Base-by-base conservation (phyloP, 257 asterid genomes). In the Lantana camara region DNA sequence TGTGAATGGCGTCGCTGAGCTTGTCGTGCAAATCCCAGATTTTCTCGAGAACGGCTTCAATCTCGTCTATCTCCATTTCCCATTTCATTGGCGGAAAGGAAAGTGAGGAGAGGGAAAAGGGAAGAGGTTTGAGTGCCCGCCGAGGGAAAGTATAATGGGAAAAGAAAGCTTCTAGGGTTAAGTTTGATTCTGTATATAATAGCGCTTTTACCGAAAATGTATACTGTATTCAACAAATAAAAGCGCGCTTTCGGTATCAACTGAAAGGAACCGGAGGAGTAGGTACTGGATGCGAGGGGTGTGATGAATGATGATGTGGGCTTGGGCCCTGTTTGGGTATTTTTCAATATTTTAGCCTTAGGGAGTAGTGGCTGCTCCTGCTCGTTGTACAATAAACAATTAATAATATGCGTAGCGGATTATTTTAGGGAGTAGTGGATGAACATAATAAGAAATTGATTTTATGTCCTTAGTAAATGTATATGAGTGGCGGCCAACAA, bases 21-120 rank as follows among this genome's bases (percentile, higher is more conserved):
- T 88, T 94, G 60, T 90, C 99, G 84, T 94, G 99, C 61, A 94
- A 75, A 75, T 94, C 96, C 97, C 95, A 88, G 37, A 88, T 88
- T 74, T 86, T 90, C 56, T 86, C 99, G 0, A 90, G 85, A 37
- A 88, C 96, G 29, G 91, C 81, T 74, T 90, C 97, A 59, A 94
- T 77, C 73, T 90, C 96, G 62, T 84, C 93, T 9, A 71, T 71
- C 75, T 86, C 97, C 99, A 94, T 94, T 64, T 81, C 90, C 97
- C 88, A 85, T 87, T 79, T 87, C 97, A 83, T 83, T 60, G 75
- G 74, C 14, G 64, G 27, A 60, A 3, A 47, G 17, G 32, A 37
- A 54, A 48, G 60, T 35, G 49, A 30, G 20, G 12, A 7, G 29
- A 63, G 63, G 48, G 66, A 52, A 51, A 34, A 29, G 32, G 11